Evolutionary conservation across 148 eudicot genomes (phyloP).

Genomic region (Euryodendron excelsum): DNA sequence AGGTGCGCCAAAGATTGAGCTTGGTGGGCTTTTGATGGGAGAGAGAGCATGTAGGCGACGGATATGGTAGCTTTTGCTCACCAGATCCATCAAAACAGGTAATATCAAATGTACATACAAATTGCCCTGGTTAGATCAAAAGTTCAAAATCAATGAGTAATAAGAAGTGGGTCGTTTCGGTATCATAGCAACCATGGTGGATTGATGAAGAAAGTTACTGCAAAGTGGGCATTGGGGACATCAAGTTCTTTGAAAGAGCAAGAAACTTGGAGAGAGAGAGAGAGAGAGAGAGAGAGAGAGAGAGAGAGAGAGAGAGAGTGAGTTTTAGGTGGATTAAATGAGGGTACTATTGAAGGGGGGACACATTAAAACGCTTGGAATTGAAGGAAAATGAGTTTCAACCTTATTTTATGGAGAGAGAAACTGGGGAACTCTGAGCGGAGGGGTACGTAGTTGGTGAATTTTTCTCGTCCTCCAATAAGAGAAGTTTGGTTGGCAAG

Average conservation of each 20-base stretch:
- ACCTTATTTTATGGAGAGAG: slow-evolving; percentile 4
- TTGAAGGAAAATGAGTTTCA: neutral
- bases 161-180: neutral
- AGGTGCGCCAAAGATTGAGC: slow-evolving; percentile 11
- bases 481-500: neutral
- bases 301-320: neutral
- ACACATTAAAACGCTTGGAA: neutral
- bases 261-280: neutral
- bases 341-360: neutral
- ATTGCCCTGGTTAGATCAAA: slow-evolving; percentile 14
- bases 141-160: neutral
- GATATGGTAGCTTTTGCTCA: neutral
- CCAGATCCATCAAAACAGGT: slow-evolving; percentile 20
- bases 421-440: neutral
- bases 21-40: slow-evolving; percentile 9
- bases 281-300: neutral
- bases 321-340: neutral
- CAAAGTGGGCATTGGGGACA: neutral
- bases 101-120: neutral
- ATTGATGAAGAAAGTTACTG: neutral
- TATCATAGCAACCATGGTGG: neutral
- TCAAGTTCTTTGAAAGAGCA: neutral
- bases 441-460: slow-evolving; percentile 9
- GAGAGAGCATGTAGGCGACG: slow-evolving; percentile 15
- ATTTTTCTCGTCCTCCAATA: slow-evolving; percentile 6